Evolutionary conservation across 108 stramenopile genomes (phyloP).

Genomic region (Stephanodiscus triporus): DNA sequence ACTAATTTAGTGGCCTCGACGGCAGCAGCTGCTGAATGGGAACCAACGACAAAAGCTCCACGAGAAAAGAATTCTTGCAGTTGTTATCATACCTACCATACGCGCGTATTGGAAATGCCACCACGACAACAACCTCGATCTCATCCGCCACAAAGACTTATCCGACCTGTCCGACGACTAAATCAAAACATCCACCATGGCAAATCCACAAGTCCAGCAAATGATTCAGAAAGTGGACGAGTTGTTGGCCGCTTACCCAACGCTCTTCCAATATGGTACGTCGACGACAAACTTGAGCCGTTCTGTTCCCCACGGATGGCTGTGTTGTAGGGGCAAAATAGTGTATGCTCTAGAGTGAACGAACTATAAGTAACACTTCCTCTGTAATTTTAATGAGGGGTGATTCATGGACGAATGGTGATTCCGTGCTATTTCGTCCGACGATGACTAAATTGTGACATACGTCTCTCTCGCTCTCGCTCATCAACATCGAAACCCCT

Average conservation of each 20-base stretch:
- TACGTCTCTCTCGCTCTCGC: background rate
- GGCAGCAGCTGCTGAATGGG: too few relatives aligned
- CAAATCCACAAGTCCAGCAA: constrained; percentile 66
- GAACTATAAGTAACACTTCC: background rate
- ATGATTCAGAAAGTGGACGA: constrained; percentile 64
- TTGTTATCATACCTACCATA: too few relatives aligned
- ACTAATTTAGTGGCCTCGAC: too few relatives aligned
- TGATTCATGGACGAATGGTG: background rate
- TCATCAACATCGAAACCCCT: constrained; percentile 6
- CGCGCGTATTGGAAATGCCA: too few relatives aligned
- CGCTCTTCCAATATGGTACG: constrained; percentile 82
- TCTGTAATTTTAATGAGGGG: background rate
- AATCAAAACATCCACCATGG: constrained; percentile 47
- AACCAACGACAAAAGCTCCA: too few relatives aligned
- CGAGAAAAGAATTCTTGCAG: too few relatives aligned
- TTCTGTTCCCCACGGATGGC: too few relatives aligned
- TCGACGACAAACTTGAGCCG: constrained; percentile 4
- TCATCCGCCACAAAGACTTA: too few relatives aligned
- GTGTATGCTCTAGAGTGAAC: background rate
- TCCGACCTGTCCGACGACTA: background rate
- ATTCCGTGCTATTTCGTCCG: background rate
- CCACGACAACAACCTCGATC: too few relatives aligned
- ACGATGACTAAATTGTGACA: constrained; percentile 9
- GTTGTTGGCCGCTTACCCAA: constrained; percentile 81
- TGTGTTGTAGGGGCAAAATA: background rate